Conservation (phyloP, 2,329 filamentous ascomycete genomes). For the Colletotrichum brevisporum region DNA sequence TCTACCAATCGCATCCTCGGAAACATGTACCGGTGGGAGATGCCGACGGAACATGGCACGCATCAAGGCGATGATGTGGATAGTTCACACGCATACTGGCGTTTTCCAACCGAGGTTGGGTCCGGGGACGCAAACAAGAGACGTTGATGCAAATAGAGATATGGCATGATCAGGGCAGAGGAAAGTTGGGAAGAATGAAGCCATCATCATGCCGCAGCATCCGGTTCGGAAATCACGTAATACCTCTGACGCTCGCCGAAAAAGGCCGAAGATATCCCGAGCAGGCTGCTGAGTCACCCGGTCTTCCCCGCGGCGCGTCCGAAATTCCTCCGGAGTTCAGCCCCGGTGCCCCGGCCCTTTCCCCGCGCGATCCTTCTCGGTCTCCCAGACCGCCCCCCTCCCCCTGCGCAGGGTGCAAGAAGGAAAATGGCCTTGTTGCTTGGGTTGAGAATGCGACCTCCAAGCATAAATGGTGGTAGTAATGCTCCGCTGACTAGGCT, state of each 20-base stretch:
- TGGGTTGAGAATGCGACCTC: not conserved
- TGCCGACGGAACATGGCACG: not conserved
- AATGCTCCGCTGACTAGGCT: not conserved
- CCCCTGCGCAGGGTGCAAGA: no score
- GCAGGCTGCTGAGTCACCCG: not conserved
- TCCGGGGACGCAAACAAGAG: not conserved
- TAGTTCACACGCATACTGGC: not conserved
- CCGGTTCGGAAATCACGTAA: no score
- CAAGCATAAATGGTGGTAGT: not conserved
- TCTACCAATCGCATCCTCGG: conserved; percentile 20
- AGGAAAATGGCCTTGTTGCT: not conserved
- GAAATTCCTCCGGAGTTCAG: not conserved
- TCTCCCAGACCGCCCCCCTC: not conserved
- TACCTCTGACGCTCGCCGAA: no score
- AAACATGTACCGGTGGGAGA: not conserved
- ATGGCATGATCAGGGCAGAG: not conserved
- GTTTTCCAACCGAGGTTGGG: not conserved
- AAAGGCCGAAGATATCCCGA: not conserved
- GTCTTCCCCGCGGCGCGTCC: not conserved
- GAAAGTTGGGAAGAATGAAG: no score
- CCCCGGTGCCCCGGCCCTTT: conserved; percentile 4
- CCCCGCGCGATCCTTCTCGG: conserved; percentile 11
- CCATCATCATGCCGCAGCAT: no score
- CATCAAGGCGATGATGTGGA: not conserved
- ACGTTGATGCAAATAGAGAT: not conserved